Conservation (phyloP, 2,329 filamentous ascomycete species). For the Diaporthe australafricana region DNA sequence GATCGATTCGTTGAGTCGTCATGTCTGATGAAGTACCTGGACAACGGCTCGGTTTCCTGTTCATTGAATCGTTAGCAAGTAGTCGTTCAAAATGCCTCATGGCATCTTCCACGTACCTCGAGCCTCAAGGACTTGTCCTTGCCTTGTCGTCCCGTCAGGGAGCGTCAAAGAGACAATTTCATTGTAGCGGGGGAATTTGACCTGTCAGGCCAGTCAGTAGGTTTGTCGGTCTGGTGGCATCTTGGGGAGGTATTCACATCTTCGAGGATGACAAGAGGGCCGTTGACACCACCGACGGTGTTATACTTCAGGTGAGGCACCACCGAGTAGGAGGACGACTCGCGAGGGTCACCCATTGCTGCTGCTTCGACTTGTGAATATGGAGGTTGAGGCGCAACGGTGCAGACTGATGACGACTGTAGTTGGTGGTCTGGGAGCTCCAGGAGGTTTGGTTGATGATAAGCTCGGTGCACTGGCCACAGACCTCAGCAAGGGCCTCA, state of each 20-base stretch:
- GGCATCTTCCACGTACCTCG: constrained; percentile 72
- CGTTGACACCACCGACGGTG: constrained; percentile 97
- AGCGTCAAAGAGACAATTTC: constrained; percentile 97
- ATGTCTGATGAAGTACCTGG: constrained; percentile 70
- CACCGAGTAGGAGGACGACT: constrained; percentile 69
- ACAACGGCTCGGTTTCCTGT: constrained; percentile 93
- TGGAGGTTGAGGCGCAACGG: constrained; percentile 12
- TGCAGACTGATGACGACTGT: constrained; percentile 32
- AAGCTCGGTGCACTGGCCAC: constrained; percentile 32
- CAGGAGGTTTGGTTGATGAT: constrained; percentile 34
- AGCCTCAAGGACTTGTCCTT: constrained; percentile 96
- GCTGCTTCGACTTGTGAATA: constrained; percentile 27
- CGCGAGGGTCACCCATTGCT: constrained; percentile 67
- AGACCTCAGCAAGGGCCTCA: background rate
- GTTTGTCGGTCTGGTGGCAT: constrained; percentile 35
- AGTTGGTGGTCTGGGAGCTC: constrained; percentile 36
- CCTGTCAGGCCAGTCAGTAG: constrained; percentile 63
- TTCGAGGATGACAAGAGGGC: constrained; percentile 95
- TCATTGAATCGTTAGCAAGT: constrained; percentile 21
- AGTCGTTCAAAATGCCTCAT: constrained; percentile 33
- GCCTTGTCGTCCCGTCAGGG: constrained; percentile 92
- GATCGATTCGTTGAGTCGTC: constrained; percentile 2
- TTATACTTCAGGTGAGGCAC: constrained; percentile 86
- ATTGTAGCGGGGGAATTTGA: constrained; percentile 98
- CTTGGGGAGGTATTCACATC: constrained; percentile 65